These are phyloP conservation scores for Acidomyces sp. DNA, from an alignment of 495 filamentous ascomycete species.

Conservation along the genomic window DNA sequence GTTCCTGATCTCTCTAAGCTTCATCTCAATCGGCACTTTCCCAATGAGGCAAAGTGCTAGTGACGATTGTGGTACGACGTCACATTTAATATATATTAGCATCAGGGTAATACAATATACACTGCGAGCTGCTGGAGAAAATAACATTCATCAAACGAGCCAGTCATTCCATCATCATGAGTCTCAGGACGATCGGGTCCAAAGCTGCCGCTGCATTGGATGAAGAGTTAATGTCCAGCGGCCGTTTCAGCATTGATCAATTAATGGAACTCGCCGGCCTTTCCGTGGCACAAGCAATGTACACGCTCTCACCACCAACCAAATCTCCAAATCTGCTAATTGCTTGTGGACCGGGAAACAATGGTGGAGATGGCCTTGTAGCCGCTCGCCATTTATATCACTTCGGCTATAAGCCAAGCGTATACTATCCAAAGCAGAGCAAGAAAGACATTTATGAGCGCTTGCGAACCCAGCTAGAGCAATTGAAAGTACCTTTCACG, in stretches of 20 bases:
- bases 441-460: conserved; percentile 88
- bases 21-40: no score
- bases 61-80: no score
- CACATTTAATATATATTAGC: no score
- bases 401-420: conserved; percentile 77
- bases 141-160: no score
- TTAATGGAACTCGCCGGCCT: conserved; percentile 94
- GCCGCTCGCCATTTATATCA: conserved; percentile 89
- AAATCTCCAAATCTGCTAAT: conserved; percentile 66
- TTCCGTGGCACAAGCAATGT: conserved; percentile 87
- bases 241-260: conserved; percentile 90
- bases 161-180: no score
- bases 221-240: conserved; percentile 82
- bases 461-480: conserved; percentile 66
- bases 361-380: conserved; percentile 91
- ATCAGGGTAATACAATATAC: no score
- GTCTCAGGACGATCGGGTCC: conserved; percentile 31
- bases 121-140: no score
- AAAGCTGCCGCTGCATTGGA: conserved; percentile 82
- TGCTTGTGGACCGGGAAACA: conserved; percentile 88
- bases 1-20: no score
- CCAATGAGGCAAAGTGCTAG: no score
- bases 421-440: conserved; percentile 86
- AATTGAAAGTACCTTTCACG: conserved; percentile 74
- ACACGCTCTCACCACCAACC: conserved; percentile 63